Conservation (phyloP, 768 basidiomycete genomes). For the Rhizopogon rudus region DNA sequence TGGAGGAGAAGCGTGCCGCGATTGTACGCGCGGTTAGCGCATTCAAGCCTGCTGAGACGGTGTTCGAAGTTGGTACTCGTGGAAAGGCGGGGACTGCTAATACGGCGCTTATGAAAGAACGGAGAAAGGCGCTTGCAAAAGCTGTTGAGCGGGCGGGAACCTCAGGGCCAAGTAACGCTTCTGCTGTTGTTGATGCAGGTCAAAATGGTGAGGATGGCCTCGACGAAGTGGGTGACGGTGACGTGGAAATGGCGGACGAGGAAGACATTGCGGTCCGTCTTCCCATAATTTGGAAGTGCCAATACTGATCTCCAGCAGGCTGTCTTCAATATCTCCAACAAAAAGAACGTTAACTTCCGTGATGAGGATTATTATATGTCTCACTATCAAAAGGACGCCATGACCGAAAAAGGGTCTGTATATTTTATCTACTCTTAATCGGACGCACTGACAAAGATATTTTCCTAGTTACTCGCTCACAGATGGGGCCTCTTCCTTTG, state of each 20-base stretch:
- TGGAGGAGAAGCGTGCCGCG: constrained; percentile 46
- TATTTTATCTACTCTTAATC: neutral
- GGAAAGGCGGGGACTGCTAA: constrained; percentile 53
- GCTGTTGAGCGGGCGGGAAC: constrained; percentile 46
- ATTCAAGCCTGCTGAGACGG: constrained; percentile 85
- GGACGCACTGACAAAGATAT: neutral
- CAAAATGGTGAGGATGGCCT: constrained; percentile 28
- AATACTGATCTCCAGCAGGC: constrained; percentile 36
- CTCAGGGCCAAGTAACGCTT: constrained; percentile 25
- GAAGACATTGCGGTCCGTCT: constrained; percentile 61
- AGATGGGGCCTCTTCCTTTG: constrained; percentile 84
- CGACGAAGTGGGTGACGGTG: constrained; percentile 19
- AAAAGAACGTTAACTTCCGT: constrained; percentile 48
- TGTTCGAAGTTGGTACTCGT: constrained; percentile 83
- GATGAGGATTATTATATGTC: constrained; percentile 92
- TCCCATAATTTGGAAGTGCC: neutral
- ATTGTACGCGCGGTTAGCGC: constrained; percentile 73
- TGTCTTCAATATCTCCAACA: constrained; percentile 56
- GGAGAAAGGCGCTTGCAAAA: constrained; percentile 72
- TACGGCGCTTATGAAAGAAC: constrained; percentile 80
- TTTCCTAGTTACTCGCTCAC: constrained; percentile 73
- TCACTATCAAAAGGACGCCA: constrained; percentile 82
- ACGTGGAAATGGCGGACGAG: constrained; percentile 73
- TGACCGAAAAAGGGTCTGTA: constrained; percentile 84
- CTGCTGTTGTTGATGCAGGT: constrained; percentile 27